Base-by-base conservation (phyloP, 805 yeast species). In the Saccharomycopsis sp. region DNA sequence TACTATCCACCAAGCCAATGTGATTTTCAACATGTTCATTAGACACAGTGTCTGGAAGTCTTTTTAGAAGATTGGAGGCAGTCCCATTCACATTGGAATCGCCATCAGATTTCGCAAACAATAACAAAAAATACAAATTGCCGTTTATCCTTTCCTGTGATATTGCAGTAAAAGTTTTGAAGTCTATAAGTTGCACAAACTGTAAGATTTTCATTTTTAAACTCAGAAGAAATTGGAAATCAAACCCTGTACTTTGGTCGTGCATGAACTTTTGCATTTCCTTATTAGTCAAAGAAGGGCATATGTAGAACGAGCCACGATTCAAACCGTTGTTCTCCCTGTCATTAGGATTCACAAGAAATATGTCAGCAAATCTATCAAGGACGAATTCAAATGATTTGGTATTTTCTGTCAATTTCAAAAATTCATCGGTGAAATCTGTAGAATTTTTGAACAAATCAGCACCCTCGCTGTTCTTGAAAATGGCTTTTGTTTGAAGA, bases 181-280 rank as follows among this genome's bases (percentile, higher is more conserved):
- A 56, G 13, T 54, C 51, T 21, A 63, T 53, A 4, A 57, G 13
- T 8, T 53, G 34, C 45, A 63, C 37, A 54, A 80, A 59, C 50
- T 66, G 50, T 46, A 71, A 36, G 1, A 73, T 61, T 8, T 68
- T 63, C 4, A 42, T 47, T 45, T 70, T 75, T 36, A 61, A 65
- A 4, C 43, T 50, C 1, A 59, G 48, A 31, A 84, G 56, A 15
- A 70, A 74, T 0, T 65, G 66, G 4, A 63, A 60, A 39, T 71
- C 71, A 52, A 72, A 77, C 0, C 71, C 57, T 0, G 77, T 71
- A 20, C 88, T 89, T 2, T 89, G 85, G 48, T 73, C 73, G 40
- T 67, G 68, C 0, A 85, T 79, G 50, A 85, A 73, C 50, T 79
- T 84, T 1, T 71, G 55, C 15, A 72, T 68, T 31, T 80, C 86